These are phyloP conservation scores for Erythrophleum ivorense DNA, from an alignment of 331 rosid species.

Conservation along the genomic window DNA sequence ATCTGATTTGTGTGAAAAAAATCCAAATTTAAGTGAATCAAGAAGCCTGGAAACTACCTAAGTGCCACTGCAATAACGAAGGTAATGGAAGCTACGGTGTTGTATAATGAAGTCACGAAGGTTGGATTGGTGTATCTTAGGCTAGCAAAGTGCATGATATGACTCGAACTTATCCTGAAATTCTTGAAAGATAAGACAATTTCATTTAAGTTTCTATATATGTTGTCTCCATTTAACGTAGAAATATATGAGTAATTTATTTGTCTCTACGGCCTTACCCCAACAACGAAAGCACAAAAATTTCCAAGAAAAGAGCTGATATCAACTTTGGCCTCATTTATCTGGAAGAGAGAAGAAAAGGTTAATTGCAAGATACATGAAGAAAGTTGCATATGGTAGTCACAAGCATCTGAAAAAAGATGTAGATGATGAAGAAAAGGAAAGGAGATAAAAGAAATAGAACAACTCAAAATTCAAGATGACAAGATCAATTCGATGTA, in stretches of 20 bases:
- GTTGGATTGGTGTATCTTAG: slow-evolving; percentile 80
- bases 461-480: not conserved
- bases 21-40: not conserved
- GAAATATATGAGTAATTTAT: not conserved
- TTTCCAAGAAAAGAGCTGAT: slow-evolving; percentile 60
- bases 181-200: slow-evolving; percentile 10
- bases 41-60: slow-evolving; percentile 46
- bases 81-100: slow-evolving; percentile 74
- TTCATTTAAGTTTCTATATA: not conserved
- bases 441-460: not conserved
- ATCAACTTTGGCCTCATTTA: slow-evolving; percentile 73
- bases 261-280: slow-evolving; percentile 58
- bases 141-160: slow-evolving; percentile 79
- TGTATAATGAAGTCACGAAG: slow-evolving; percentile 65
- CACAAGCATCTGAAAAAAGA: not conserved
- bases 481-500: too few species aligned
- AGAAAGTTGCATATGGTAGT: not conserved
- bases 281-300: slow-evolving; percentile 76
- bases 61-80: slow-evolving; percentile 69
- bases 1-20: not conserved
- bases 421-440: too few species aligned
- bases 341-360: slow-evolving; percentile 49
- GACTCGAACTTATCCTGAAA: slow-evolving; percentile 63
- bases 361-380: not conserved
- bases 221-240: not conserved